A percentile compares a stretch with the other conserved stretches of the same genome.
Evolutionary conservation across 2,329 filamentous ascomycete genomes (phyloP).

Genomic region (Uncinocarpus reesii): DNA sequence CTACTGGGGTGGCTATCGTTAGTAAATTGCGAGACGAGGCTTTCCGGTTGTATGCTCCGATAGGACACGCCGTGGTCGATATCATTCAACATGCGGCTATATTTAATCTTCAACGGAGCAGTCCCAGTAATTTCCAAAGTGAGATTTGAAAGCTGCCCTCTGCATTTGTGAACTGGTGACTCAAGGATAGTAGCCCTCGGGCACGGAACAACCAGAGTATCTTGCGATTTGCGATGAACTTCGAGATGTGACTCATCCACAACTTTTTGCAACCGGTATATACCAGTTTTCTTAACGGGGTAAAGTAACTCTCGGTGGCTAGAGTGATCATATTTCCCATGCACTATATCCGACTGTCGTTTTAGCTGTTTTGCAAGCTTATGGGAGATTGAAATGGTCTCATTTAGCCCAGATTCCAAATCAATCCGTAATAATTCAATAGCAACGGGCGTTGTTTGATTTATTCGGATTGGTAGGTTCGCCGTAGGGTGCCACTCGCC

Average conservation of each 20-base stretch:
- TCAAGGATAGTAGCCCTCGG: conserved; percentile 66
- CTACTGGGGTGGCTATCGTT: conserved; percentile 45
- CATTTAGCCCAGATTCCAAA: conserved; percentile 66
- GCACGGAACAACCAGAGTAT: conserved; percentile 77
- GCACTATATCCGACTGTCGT: conserved; percentile 55
- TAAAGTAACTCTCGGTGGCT: conserved; percentile 60
- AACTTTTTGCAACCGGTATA: conserved; percentile 76
- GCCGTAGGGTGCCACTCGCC: conserved; percentile 51
- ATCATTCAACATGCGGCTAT: conserved; percentile 77
- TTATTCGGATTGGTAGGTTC: conserved; percentile 76
- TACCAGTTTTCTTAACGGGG: conserved; percentile 70
- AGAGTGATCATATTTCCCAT: conserved; percentile 40
- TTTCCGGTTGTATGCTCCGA: conserved; percentile 86
- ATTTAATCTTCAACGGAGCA: conserved; percentile 83
- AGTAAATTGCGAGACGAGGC: conserved; percentile 67
- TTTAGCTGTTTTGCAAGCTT: conserved; percentile 67
- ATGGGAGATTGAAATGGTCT: conserved; percentile 64
- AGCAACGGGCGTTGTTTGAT: conserved; percentile 77
- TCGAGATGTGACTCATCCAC: conserved; percentile 90
- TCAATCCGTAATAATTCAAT: conserved; percentile 86
- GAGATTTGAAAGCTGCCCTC: conserved; percentile 77
- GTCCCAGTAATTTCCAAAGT: conserved; percentile 76
- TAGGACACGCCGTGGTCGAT: conserved; percentile 78
- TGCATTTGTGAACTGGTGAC: conserved; percentile 59
- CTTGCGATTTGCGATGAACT: conserved; percentile 63